phyloP scores from a whole-genome alignment of 768 basidiomycete genomes.

The Naganishia friedmannii region DNA sequence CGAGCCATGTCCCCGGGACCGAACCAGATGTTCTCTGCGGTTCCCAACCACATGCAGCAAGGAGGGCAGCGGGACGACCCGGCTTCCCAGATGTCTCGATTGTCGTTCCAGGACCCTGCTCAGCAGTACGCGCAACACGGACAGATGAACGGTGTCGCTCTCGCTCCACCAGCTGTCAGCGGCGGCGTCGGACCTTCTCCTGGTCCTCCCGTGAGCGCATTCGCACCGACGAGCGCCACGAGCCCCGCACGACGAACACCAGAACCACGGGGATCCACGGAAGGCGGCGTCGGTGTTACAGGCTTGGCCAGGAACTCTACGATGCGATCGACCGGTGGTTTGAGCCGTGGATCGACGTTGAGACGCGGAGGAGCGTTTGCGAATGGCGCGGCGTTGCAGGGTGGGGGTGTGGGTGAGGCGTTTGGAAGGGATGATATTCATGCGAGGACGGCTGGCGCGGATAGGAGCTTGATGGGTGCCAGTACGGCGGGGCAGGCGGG shows the following conservation, averaged over 20 bases:
- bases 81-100: conserved; percentile 1
- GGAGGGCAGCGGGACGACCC: conserved; percentile 1
- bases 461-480: conserved; percentile 20
- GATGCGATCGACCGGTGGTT: conserved; percentile 25
- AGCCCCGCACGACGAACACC: conserved; percentile 9
- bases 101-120: conserved; percentile 21
- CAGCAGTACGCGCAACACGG: conserved; percentile 12
- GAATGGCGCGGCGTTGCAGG: conserved; percentile 32
- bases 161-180: background rate
- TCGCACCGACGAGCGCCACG: conserved; percentile 17
- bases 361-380: conserved; percentile 32
- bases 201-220: conserved; percentile 25
- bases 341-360: conserved; percentile 30
- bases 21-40: conserved; percentile 3
- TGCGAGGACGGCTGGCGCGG: conserved; percentile 26
- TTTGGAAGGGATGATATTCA: conserved; percentile 31
- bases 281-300: background rate
- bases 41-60: background rate
- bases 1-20: conserved; percentile 32
- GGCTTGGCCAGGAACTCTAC: conserved; percentile 16
- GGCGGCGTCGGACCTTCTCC: conserved; percentile 27
- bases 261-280: background rate
- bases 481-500: conserved; percentile 20
- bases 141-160: conserved; percentile 18
- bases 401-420: conserved; percentile 28